Percentiles rank a stretch among this genome's conserved stretches.
phyloP scores from a whole-genome alignment of 805 yeast species.

The Yarrowia sp. region DNA sequence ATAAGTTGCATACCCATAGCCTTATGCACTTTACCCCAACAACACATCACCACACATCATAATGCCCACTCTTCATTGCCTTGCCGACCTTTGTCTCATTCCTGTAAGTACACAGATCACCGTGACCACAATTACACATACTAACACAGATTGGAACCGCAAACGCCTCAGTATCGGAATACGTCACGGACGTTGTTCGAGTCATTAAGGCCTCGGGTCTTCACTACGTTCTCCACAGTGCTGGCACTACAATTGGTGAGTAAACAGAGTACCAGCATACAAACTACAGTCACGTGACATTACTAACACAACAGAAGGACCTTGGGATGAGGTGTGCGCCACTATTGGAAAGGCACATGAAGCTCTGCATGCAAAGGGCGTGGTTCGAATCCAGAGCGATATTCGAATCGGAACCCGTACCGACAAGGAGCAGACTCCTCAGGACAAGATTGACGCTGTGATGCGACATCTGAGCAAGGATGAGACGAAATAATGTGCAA shows the following conservation, averaged over 20 bases:
- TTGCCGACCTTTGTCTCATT: slow-evolving; percentile 82
- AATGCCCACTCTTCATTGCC: slow-evolving; percentile 50
- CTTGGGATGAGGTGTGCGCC: slow-evolving; percentile 85
- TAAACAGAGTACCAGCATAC: too few species aligned
- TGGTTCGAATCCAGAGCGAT: slow-evolving; percentile 78
- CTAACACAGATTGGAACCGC: slow-evolving; percentile 65
- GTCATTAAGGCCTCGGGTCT: slow-evolving; percentile 61
- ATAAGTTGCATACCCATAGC: neutral
- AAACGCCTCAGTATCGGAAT: slow-evolving; percentile 75
- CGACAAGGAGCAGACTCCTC: slow-evolving; percentile 69
- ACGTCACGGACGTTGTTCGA: slow-evolving; percentile 68
- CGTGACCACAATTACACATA: neutral
- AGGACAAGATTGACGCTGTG: slow-evolving; percentile 68
- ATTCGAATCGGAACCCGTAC: slow-evolving; percentile 81
- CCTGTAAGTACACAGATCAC: slow-evolving; percentile 53
- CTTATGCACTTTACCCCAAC: slow-evolving; percentile 5
- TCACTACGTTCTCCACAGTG: slow-evolving; percentile 75
- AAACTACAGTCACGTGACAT: too few species aligned
- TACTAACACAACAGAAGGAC: slow-evolving; percentile 53
- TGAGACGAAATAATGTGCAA: neutral
- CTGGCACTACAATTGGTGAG: slow-evolving; percentile 68
- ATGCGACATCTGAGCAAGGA: slow-evolving; percentile 22
- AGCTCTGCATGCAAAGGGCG: slow-evolving; percentile 66
- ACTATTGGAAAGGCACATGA: slow-evolving; percentile 77
- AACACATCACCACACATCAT: slow-evolving; percentile 23